phyloP scores from a whole-genome alignment of 106 monocot species.

The Triglochin maritima region DNA sequence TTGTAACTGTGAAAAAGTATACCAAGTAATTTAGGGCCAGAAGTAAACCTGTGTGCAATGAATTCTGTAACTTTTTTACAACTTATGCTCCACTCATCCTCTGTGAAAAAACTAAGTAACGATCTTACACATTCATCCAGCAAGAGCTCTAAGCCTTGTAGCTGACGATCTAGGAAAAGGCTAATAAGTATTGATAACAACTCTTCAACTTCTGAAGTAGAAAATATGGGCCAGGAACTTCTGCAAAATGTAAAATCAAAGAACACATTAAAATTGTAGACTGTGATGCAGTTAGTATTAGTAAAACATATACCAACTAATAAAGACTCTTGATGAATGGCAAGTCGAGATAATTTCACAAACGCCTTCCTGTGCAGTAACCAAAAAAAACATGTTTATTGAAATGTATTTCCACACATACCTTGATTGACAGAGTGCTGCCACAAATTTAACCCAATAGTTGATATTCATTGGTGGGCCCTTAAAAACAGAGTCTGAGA shows the following conservation, averaged over 20 bases:
- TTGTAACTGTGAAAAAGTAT: background rate
- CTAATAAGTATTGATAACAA: conserved; percentile 46
- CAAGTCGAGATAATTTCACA: background rate
- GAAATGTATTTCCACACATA: conserved; percentile 18
- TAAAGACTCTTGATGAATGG: background rate
- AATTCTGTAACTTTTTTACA: conserved; percentile 10
- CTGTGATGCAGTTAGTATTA: background rate
- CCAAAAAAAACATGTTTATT: background rate
- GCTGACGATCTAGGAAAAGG: conserved; percentile 18
- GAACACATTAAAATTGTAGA: too few species aligned
- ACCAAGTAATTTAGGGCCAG: background rate
- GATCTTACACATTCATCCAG: conserved; percentile 21
- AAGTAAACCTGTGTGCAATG: conserved; percentile 12
- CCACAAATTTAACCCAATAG: conserved; percentile 66
- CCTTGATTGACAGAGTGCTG: conserved; percentile 63
- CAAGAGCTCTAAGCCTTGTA: conserved; percentile 13
- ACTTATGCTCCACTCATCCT: conserved; percentile 19
- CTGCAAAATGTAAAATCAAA: conserved; percentile 18
- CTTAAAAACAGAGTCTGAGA: conserved; percentile 12
- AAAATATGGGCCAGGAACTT: conserved; percentile 33
- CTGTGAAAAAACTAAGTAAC: conserved; percentile 15
- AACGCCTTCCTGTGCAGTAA: background rate
- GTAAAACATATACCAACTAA: background rate
- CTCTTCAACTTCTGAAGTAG: conserved; percentile 64
- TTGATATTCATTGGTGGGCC: conserved; percentile 74